Base-by-base conservation (phyloP, 1,284 basidiomycete species). In the Mycena sp. region DNA sequence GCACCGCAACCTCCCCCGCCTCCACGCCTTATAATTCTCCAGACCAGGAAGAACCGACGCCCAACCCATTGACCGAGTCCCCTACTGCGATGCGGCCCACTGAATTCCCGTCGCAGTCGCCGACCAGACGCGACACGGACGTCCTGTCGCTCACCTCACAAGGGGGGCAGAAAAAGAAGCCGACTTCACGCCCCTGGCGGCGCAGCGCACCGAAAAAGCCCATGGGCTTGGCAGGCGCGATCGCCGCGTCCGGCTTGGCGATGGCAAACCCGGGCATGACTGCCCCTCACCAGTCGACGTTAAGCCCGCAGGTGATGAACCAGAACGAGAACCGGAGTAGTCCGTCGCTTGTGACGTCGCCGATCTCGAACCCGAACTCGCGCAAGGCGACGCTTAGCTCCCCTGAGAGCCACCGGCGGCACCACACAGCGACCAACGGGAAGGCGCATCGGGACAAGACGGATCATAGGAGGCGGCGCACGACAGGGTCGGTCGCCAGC, bases 201-300 rank as follows among this genome's bases (percentile, higher is more conserved):
- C 78, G 81, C 53, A 78, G 78, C 17, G 76, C 77, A 41, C 73
- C 78, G 25, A 77, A 77, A 57, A 87, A 84, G 65, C 81, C 83
- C 1, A 81, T 82, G 1, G 85, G 86, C 23, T 81, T 91, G 14
- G 89, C 89, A 0, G 82, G 83, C 54, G 90, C 89, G 0, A 81
- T 91, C 56, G 88, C 88, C 4, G 86, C 87, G 3, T 87, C 86
- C 16, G 87, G 89, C 17, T 77, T 89, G 35, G 81, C 86, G 40
- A 89, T 92, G 82, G 86, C 86, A 7, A 86, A 87, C 67, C 82
- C 85, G 1, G 80, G 77, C 7, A 75, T 87, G 51, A 78, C 81
- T 23, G 73, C 82, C 19, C 78, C 82, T 28, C 82, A 83, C 16
- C 76, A 81, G 32, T 76, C 80, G 11, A 79, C 80, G 28, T 74